Conservation (phyloP, 1,284 basidiomycete species). For the Papiliotrema flavescens region DNA sequence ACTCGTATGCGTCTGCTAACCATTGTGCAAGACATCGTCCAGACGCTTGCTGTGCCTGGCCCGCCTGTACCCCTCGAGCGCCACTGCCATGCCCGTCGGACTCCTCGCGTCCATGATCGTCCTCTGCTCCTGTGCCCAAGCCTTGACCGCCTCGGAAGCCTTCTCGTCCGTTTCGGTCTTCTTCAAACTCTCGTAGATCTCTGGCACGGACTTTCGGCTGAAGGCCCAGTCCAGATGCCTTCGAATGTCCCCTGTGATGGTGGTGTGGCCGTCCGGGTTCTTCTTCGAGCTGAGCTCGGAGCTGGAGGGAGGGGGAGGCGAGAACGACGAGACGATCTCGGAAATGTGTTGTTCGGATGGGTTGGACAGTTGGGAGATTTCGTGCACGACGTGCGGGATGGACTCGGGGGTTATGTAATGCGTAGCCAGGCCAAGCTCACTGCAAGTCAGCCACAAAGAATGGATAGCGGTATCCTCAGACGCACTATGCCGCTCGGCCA, state of each 20-base stretch:
- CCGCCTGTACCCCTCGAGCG: constrained; percentile 69
- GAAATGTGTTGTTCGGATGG: constrained; percentile 23
- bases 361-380: constrained; percentile 43
- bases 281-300: constrained; percentile 60
- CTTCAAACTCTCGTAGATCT: constrained; percentile 62
- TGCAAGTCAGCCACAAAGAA: constrained; percentile 35
- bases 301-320: constrained; percentile 40
- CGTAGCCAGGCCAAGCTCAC: constrained; percentile 84
- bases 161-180: constrained; percentile 47
- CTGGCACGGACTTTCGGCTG: constrained; percentile 62
- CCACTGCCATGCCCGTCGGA: constrained; percentile 85
- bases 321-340: constrained; percentile 24
- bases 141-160: constrained; percentile 54
- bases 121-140: constrained; percentile 73
- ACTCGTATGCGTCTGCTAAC: constrained; percentile 65
- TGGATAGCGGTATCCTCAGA: constrained; percentile 12
- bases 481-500: constrained; percentile 80
- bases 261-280: constrained; percentile 57
- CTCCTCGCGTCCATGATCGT: constrained; percentile 65
- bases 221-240: constrained; percentile 76
- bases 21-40: constrained; percentile 70
- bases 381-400: constrained; percentile 59
- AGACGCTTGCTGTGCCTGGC: constrained; percentile 62
- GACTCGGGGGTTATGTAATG: constrained; percentile 78
- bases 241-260: constrained; percentile 63